phyloP scores from a whole-genome alignment of 495 filamentous ascomycete genomes.

The Neurospora sp. region DNA sequence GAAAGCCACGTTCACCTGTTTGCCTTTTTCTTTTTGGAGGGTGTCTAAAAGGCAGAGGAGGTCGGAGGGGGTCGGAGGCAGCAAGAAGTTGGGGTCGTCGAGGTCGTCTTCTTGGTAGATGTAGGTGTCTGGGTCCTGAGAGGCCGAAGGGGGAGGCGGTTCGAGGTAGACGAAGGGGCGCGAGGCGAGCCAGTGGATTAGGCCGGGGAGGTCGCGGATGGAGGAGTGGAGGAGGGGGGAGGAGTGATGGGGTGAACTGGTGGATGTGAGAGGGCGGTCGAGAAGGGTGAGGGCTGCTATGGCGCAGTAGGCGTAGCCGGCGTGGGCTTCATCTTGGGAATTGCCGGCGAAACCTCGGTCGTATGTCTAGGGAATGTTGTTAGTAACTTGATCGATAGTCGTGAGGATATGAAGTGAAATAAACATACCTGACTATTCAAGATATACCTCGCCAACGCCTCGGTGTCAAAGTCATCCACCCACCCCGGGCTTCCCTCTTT shows the following conservation, averaged over 20 bases:
- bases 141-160: constrained; percentile 12
- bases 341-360: constrained; percentile 82
- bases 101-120: constrained; percentile 23
- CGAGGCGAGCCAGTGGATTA: constrained; percentile 41
- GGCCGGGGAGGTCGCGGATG: constrained; percentile 23
- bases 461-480: constrained; percentile 63
- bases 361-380: constrained; percentile 53
- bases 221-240: constrained; percentile 21
- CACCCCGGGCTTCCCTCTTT: constrained; percentile 43
- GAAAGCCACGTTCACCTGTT: constrained; percentile 45
- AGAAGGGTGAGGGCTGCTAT: constrained; percentile 66
- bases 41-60: constrained; percentile 22
- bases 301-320: constrained; percentile 82
- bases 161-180: constrained; percentile 52
- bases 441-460: constrained; percentile 60
- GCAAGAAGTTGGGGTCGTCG: constrained; percentile 7
- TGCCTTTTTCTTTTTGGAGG: no score
- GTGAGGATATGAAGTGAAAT: not conserved
- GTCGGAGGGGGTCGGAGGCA: constrained; percentile 13
- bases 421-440: constrained; percentile 33
- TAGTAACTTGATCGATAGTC: not conserved
- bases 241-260: constrained; percentile 17
- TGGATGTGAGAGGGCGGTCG: constrained; percentile 33
- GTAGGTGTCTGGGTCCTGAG: constrained; percentile 20
- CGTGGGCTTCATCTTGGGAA: constrained; percentile 79